Evolutionary conservation across 768 basidiomycete genomes (phyloP).

Genomic region (Tephrocybe sp.): DNA sequence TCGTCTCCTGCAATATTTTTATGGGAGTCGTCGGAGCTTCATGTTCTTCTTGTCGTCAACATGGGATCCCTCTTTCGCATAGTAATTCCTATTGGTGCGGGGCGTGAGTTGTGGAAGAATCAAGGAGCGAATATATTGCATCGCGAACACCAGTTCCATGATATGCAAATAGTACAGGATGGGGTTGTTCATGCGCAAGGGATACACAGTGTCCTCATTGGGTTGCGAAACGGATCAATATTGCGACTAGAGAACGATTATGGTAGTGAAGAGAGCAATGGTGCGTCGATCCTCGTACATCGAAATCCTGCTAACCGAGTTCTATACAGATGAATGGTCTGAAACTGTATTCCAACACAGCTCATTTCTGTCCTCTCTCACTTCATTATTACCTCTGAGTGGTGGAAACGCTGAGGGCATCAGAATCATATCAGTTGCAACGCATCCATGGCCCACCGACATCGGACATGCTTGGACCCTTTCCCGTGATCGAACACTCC

Average conservation of each 20-base stretch:
- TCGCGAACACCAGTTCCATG: slow-evolving; percentile 66
- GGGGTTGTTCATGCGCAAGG: slow-evolving; percentile 66
- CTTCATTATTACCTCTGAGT: slow-evolving; percentile 62
- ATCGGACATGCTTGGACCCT: slow-evolving; percentile 78
- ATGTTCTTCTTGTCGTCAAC: slow-evolving; percentile 67
- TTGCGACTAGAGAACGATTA: slow-evolving; percentile 68
- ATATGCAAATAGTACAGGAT: slow-evolving; percentile 37
- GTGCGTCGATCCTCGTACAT: slow-evolving; percentile 36
- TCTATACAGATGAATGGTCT: slow-evolving; percentile 77
- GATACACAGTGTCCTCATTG: slow-evolving; percentile 62
- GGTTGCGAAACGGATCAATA: slow-evolving; percentile 57
- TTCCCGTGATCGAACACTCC: slow-evolving; percentile 80
- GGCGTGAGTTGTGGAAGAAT: slow-evolving; percentile 56
- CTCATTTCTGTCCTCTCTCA: slow-evolving; percentile 65
- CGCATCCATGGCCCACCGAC: slow-evolving; percentile 74
- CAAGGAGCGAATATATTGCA: slow-evolving; percentile 54
- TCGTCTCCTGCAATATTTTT: slow-evolving; percentile 64
- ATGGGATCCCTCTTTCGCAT: slow-evolving; percentile 73
- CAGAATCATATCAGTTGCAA: slow-evolving; percentile 70
- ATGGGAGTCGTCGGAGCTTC: slow-evolving; percentile 52
- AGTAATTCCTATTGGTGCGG: slow-evolving; percentile 56
- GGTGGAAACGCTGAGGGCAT: slow-evolving; percentile 44
- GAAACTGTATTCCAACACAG: slow-evolving; percentile 63
- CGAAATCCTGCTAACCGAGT: slow-evolving; percentile 1
- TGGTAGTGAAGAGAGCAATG: slow-evolving; percentile 52